These are phyloP conservation scores for Moniliella sp. DNA, from an alignment of 1,284 basidiomycete species.

Conservation along the genomic window DNA sequence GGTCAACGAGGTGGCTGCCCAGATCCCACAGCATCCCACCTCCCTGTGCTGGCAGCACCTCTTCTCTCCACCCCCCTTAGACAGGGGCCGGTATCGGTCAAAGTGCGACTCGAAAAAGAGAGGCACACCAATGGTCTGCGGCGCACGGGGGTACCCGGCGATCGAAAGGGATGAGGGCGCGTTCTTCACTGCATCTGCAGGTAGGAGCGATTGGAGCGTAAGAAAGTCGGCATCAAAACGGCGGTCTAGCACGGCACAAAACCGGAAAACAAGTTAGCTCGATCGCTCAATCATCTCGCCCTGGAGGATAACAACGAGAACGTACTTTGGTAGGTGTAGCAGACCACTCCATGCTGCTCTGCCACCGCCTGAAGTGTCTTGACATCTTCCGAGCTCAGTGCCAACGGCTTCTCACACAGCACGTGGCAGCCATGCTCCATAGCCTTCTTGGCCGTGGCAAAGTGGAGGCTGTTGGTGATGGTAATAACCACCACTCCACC, in stretches of 20 bases:
- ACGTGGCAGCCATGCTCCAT: slow-evolving; percentile 26
- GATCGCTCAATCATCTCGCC: background rate
- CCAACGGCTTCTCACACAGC: slow-evolving; percentile 28
- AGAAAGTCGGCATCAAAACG: slow-evolving; percentile 29
- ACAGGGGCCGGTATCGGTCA: slow-evolving; percentile 23
- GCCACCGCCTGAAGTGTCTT: slow-evolving; percentile 12
- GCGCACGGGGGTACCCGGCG: slow-evolving; percentile 11
- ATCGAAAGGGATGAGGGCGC: no score
- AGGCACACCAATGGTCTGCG: slow-evolving; percentile 4
- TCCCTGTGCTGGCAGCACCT: slow-evolving; percentile 12
- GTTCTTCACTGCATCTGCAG: no score
- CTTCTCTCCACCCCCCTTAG: slow-evolving; percentile 29
- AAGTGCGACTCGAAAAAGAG: slow-evolving; percentile 24
- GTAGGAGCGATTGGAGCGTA: slow-evolving; percentile 18
- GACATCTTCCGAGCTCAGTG: slow-evolving; percentile 11
- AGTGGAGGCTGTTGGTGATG: slow-evolving; percentile 26
- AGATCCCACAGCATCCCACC: slow-evolving; percentile 30
- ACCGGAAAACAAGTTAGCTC: background rate
- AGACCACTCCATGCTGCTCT: slow-evolving; percentile 14
- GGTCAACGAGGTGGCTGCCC: slow-evolving; percentile 25
- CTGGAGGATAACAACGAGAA: background rate
- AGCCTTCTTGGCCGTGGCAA: slow-evolving; percentile 20
- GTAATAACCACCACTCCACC: slow-evolving; percentile 25
- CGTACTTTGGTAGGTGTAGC: slow-evolving; percentile 23
- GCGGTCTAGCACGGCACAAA: slow-evolving; percentile 13